Conservation (phyloP, 2,329 filamentous ascomycete species). For the Endocalyx cinctus region DNA sequence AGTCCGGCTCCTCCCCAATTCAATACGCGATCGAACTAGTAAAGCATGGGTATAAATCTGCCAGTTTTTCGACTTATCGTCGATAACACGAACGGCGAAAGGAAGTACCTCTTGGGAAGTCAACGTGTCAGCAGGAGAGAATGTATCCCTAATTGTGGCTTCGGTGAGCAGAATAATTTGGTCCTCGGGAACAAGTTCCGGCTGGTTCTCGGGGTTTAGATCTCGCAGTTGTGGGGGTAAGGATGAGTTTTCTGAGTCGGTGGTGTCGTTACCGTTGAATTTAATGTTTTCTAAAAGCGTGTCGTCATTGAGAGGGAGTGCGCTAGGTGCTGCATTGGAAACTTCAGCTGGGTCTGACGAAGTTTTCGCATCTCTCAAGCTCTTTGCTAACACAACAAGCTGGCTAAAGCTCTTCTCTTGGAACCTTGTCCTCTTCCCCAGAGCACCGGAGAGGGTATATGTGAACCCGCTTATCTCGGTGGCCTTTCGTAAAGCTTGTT, state of each 20-base stretch:
- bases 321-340: conserved; percentile 49
- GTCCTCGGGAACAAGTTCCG: conserved; percentile 75
- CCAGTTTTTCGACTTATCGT: conserved; percentile 92
- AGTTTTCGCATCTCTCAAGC: no score
- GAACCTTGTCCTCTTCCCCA: conserved; percentile 81
- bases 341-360: not conserved
- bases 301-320: conserved; percentile 82
- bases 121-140: conserved; percentile 74
- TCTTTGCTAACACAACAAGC: conserved; percentile 84
- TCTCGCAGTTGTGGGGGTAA: conserved; percentile 59
- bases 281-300: conserved; percentile 84
- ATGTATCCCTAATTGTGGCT: conserved; percentile 81
- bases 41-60: conserved; percentile 95
- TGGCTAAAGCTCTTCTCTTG: conserved; percentile 81
- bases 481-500: conserved; percentile 65
- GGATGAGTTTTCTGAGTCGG: conserved; percentile 24
- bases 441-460: conserved; percentile 77
- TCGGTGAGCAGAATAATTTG: conserved; percentile 88
- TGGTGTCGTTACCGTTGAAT: conserved; percentile 55
- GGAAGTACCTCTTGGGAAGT: conserved; percentile 92
- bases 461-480: conserved; percentile 63
- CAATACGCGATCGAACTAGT: conserved; percentile 82
- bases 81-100: conserved; percentile 81
- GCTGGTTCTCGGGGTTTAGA: conserved; percentile 75
- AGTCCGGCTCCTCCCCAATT: conserved; percentile 81